These are phyloP conservation scores for Lineolata rhizophorae DNA, from an alignment of 495 filamentous ascomycete species.

Conservation along the genomic window DNA sequence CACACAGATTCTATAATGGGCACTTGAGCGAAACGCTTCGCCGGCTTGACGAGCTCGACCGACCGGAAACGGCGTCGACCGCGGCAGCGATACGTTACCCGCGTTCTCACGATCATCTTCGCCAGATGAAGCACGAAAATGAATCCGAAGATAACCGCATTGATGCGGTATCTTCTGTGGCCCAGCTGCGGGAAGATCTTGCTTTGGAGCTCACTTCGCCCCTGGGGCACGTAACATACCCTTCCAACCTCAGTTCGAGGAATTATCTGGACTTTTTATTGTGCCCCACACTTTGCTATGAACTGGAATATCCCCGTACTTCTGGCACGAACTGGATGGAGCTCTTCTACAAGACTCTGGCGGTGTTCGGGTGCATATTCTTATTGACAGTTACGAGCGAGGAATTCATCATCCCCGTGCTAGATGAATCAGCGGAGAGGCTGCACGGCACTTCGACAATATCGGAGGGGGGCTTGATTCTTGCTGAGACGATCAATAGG, in stretches of 20 bases:
- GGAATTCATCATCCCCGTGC: slow-evolving; percentile 85
- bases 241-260: slow-evolving; percentile 54
- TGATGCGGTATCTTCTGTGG: slow-evolving; percentile 16
- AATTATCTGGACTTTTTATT: slow-evolving; percentile 81
- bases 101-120: slow-evolving; percentile 25
- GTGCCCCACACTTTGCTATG: slow-evolving; percentile 93
- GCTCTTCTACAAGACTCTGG: slow-evolving; percentile 64
- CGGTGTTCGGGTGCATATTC: slow-evolving; percentile 92
- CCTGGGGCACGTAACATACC: slow-evolving; percentile 74
- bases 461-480: slow-evolving; percentile 50
- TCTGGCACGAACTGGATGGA: slow-evolving; percentile 53
- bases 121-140: slow-evolving; percentile 13
- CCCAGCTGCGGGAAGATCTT: slow-evolving; percentile 59
- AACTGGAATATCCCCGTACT: slow-evolving; percentile 85
- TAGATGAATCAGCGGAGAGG: slow-evolving; percentile 48
- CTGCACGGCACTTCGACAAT: slow-evolving; percentile 32
- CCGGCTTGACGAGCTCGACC: slow-evolving; percentile 56
- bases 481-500: slow-evolving; percentile 82
- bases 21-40: slow-evolving; percentile 75
- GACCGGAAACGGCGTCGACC: slow-evolving; percentile 44
- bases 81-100: slow-evolving; percentile 59
- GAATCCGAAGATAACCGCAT: slow-evolving; percentile 19
- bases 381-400: slow-evolving; percentile 76
- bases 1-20: slow-evolving; percentile 61
- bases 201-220: slow-evolving; percentile 81